Evolutionary conservation across 352 stramenopile species (phyloP), one percentile per base, ranked within the genome.

Genomic region (Globisporangium viniferum): DNA sequence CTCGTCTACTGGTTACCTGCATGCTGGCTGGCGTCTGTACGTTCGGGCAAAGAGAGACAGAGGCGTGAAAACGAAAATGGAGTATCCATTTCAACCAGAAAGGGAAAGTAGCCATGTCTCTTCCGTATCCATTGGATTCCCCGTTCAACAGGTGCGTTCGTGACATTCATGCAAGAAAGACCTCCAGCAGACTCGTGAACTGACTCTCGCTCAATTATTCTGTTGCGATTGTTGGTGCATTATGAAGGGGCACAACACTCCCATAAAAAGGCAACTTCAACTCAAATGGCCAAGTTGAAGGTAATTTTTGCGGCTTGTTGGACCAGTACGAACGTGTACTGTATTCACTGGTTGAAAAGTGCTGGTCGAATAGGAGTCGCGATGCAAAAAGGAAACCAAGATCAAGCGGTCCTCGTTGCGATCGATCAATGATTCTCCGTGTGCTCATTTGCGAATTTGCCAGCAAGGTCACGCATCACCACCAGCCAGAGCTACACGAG

Each of bases 391-490:
- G 55, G 24, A 53, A 64, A 49, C 44, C 36, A 36, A 27, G 10
- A 49, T 33, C 27, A 36, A 27, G n/a, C 56, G 20, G 29, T 27
- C 29, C 2, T 29, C 2, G 27, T 20, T 39, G 27, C 27, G 54
- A 18, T 60, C 10, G 5, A n/a, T 44, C 10, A 2, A n/a, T 46
- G 31, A 35, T 6, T 66, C 12, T 27, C 7, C 3, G 12, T 58
- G 56, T 46, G 35, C 20, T 66, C 66, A 70, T 62, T 70, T 36
- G 27, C 36, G 57, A 31, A 62, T 70, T 54, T 14, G 36, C 66
- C 59, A 51, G 6, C 48, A 14, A 9, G 36, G 3, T 10, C 58
- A 59, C 66, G 57, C 56, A 33, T 36, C 20, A 3, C 22, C 14
- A 31, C n/a, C 29, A n/a, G 31, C 46, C 35, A n/a, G 56, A 69